Percentiles rank a stretch among this genome's conserved stretches.
These are phyloP conservation scores for Hypoxylon rickii DNA, from an alignment of 495 filamentous ascomycete genomes.

Conservation along the genomic window DNA sequence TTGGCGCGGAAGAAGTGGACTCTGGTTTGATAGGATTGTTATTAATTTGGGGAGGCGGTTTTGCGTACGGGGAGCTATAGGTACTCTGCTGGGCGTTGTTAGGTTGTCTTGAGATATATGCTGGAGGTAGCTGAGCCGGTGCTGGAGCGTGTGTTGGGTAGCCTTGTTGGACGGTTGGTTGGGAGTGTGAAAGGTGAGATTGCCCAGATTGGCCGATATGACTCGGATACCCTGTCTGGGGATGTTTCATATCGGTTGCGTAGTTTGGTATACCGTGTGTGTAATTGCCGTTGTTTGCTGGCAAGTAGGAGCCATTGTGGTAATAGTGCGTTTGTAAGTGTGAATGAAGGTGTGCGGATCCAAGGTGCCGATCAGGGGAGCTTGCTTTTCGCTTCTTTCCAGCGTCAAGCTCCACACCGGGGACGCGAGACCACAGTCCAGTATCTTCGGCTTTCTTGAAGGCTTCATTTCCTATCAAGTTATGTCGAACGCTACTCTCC, in stretches of 20 bases:
- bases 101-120: conserved; percentile 40
- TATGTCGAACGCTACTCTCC: conserved; percentile 97
- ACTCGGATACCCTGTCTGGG: conserved; percentile 27
- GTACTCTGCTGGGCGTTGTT: conserved; percentile 42
- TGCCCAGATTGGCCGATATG: conserved; percentile 27
- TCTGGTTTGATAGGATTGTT: conserved; percentile 28
- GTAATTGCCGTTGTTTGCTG: conserved; percentile 22
- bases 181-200: conserved; percentile 24
- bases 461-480: conserved; percentile 83
- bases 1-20: conserved; percentile 7
- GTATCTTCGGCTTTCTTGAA: conserved; percentile 80
- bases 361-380: conserved; percentile 48
- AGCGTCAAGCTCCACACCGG: conserved; percentile 55
- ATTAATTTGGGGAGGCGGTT: conserved; percentile 38
- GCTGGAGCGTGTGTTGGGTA: conserved; percentile 41
- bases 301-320: conserved; percentile 39
- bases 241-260: conserved; percentile 25
- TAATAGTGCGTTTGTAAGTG: conserved; percentile 34
- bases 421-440: conserved; percentile 54
- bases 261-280: conserved; percentile 33
- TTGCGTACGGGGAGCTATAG: conserved; percentile 52
- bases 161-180: conserved; percentile 35
- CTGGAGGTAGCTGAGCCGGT: conserved; percentile 40
- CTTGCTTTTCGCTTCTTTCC: conserved; percentile 57
- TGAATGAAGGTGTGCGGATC: conserved; percentile 36